Evolutionary conservation across 2,329 filamentous ascomycete genomes (phyloP), one percentile per base, ranked within the genome.

Genomic region (Nothophoma quercina): DNA sequence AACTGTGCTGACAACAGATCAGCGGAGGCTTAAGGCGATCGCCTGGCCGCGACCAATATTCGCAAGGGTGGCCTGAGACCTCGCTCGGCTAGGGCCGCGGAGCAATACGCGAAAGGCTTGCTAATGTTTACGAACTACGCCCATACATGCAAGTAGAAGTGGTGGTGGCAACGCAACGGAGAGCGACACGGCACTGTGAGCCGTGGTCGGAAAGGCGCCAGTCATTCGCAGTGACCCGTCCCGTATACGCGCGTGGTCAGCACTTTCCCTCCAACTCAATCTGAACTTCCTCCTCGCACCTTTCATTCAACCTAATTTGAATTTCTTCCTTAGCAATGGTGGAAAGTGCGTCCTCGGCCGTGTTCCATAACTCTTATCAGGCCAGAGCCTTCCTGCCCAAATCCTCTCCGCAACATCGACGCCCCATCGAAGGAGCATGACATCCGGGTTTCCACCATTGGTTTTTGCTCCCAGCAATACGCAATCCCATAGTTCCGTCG

Each of bases 401-500:
- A 55, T 32, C 34, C 51, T 55, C 29, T 50, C 45, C 19, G 51
- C 51, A 19, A 30, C 22, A 41, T 46, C 45, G 13, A 45, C 25
- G 7, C 30, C 12, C 45, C 45, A 55, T 9, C 45, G 26, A 23
- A 55, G 16, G n/a, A 55, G 38, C 51, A 55, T 50, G 21, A 50
- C 23, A 15, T 55, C 45, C 5, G 21, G 45, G 4, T 42, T 38
- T 1, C 45, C 34, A 23, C 23, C 21, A 7, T 40, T 35, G 13
- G 12, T 10, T 18, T 46, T 55, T 44, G 23, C 18, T 10, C n/a
- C n/a, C n/a, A 41, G 22, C 21, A 41, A n/a, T 16, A 41, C 30
- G 38, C 51, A 50, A 35, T 55, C 51, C 45, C 39, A 55, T n/a
- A 55, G 45, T n/a, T 55, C 28, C 6, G 16, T 35, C 13, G 19